Evolutionary conservation across 345 rosid species (phyloP), one percentile per base, ranked within the genome.

Genomic region (Heritiera fomes): DNA sequence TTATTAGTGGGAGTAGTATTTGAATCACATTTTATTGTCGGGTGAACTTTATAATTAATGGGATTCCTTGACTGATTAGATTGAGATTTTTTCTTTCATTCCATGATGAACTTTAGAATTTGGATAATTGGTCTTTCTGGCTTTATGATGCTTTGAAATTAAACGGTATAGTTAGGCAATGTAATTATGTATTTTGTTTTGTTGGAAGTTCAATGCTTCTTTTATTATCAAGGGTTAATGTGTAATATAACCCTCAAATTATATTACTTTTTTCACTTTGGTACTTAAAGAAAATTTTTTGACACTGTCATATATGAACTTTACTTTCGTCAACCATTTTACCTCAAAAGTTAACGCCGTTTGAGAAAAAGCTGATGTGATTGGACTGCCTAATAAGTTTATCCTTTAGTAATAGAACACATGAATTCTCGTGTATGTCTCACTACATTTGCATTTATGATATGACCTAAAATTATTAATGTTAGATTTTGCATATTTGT

Each of bases 21-120:
- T 46, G 46, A 47, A 9, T 1, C 34, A 46, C 40, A 46, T 46
- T 69, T 69, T 23, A 12, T 23, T 47, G 43, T 70, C 13, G n/a
- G n/a, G n/a, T 73, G 34, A 18, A 55, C 32, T 43, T 28, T 73
- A 38, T 40, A 38, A 73, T 73, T 40, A n/a, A 73, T 55, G 49
- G 60, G 64, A 30, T 32, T 60, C 3, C 34, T 23, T 3, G 64
- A 9, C 28, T 60, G 38, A 60, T 20, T 23, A 4, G 47, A n/a
- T 40, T 73, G 49, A 38, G 23, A 56, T 38, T 55, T 55, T 18
- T 40, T 72, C 5, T 50, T 5, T 17, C 38, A 2, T 17, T 17
- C 38, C 38, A 34, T 34, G 38, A 34, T 34, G 34, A 53, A 55
- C 30, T 34, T 8, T 34, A 13, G 20, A 68, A 68, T 14, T 70